Conservation (phyloP, 805 yeast species). For the Hanseniaspora mollemarum region DNA sequence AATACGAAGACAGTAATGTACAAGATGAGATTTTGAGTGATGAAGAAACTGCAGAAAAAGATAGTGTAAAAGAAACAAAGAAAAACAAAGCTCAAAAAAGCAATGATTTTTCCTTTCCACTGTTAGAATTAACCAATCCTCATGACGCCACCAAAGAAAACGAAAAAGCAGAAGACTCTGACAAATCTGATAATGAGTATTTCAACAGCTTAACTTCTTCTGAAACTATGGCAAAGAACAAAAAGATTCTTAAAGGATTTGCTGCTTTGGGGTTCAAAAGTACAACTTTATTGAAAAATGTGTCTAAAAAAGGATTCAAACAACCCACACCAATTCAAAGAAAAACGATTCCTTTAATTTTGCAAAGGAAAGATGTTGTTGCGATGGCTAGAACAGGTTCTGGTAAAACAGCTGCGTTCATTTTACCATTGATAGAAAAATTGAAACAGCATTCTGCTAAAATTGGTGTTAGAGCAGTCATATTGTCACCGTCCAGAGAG, state of each 20-base stretch:
- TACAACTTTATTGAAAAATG: slow-evolving; percentile 54
- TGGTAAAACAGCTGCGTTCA: slow-evolving; percentile 96
- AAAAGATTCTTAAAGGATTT: slow-evolving; percentile 67
- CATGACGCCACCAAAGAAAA: slow-evolving; percentile 35
- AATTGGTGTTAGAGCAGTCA: slow-evolving; percentile 79
- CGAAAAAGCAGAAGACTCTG: slow-evolving; percentile 33
- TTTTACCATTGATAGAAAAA: slow-evolving; percentile 78
- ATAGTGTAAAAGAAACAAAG: slow-evolving; percentile 15
- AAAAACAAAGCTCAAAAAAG: slow-evolving; percentile 9
- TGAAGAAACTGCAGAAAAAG: slow-evolving; percentile 29
- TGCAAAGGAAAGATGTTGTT: slow-evolving; percentile 84
- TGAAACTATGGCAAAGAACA: slow-evolving; percentile 31
- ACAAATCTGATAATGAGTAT: slow-evolving; percentile 39
- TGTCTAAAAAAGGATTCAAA: slow-evolving; percentile 73
- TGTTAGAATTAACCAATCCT: slow-evolving; percentile 31
- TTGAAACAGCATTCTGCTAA: slow-evolving; percentile 73
- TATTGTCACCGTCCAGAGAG: slow-evolving; percentile 91
- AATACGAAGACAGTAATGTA: slow-evolving; percentile 18
- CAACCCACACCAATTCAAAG: slow-evolving; percentile 98
- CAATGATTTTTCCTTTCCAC: slow-evolving; percentile 32
- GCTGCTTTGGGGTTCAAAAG: slow-evolving; percentile 75
- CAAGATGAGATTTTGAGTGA: slow-evolving; percentile 30
- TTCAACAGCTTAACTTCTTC: slow-evolving; percentile 27
- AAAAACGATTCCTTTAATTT: slow-evolving; percentile 80
- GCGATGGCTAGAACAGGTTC: slow-evolving; percentile 99